A percentile compares a stretch with the other conserved stretches of the same genome.
These are phyloP conservation scores for Penicillium polonicum DNA, from an alignment of 2,329 filamentous ascomycete species.

Conservation along the genomic window DNA sequence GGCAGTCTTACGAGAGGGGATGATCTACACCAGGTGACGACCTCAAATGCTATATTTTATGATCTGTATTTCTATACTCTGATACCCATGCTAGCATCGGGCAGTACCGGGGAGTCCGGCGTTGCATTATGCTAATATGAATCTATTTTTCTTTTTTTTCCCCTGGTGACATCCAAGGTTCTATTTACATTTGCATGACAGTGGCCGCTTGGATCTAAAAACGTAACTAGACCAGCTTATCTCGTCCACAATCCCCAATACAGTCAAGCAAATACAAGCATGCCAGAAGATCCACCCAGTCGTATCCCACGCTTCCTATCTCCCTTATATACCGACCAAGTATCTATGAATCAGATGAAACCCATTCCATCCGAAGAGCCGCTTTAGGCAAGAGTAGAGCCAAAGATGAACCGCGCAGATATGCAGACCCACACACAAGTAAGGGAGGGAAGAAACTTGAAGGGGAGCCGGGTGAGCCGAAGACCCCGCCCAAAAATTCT, in stretches of 20 bases:
- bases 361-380: slow-evolving; percentile 15
- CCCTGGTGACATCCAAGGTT: neutral
- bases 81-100: slow-evolving; percentile 24
- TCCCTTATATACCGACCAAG: neutral
- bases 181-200: slow-evolving; percentile 2
- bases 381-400: neutral
- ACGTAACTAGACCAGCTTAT: neutral
- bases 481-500: neutral
- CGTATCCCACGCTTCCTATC: neutral
- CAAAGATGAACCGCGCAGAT: neutral
- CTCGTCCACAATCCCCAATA: neutral
- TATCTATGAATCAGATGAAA: slow-evolving; percentile 9
- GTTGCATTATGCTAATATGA: slow-evolving; percentile 13
- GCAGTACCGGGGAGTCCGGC: slow-evolving; percentile 20
- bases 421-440: neutral
- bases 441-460: neutral
- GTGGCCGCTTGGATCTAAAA: neutral
- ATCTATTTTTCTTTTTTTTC: neutral
- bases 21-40: slow-evolving; percentile 3
- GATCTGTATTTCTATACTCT: slow-evolving; percentile 19
- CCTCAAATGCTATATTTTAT: slow-evolving; percentile 7
- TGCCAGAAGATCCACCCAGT: neutral
- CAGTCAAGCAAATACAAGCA: neutral
- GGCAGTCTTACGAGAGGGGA: neutral
- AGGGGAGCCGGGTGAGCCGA: neutral